Conservation (phyloP, 306 rosid species). For the Arachis stenosperma region DNA sequence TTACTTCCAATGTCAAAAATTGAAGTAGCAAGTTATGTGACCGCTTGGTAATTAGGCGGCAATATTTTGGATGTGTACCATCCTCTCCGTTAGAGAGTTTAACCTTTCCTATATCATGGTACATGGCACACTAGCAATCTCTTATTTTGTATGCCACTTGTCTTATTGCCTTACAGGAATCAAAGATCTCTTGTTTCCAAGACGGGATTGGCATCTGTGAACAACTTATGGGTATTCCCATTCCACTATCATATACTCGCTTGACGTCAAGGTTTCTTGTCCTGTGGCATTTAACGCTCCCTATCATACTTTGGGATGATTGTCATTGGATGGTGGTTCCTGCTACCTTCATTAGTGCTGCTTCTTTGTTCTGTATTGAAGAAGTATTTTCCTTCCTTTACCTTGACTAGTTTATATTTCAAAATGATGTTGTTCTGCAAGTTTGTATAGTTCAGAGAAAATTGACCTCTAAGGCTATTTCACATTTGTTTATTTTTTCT, state of each 20-base stretch:
- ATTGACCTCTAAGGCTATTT: background rate
- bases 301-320: constrained; percentile 93
- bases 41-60: background rate
- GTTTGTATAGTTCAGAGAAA: constrained; percentile 17
- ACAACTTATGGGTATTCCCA: constrained; percentile 87
- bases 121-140: constrained; percentile 8
- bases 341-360: constrained; percentile 90
- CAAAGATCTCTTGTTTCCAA: constrained; percentile 75
- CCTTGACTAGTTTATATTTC: constrained; percentile 16
- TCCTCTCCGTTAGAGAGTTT: background rate
- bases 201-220: constrained; percentile 92
- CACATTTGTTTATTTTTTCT: constrained; percentile 3
- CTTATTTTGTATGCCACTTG: constrained; percentile 16
- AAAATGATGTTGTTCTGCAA: constrained; percentile 29
- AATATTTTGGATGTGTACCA: constrained; percentile 2
- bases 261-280: constrained; percentile 92
- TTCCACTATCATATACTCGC: constrained; percentile 91
- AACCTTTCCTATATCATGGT: background rate
- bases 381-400: constrained; percentile 57
- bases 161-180: constrained; percentile 57
- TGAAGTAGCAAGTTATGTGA: background rate
- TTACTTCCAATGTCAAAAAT: constrained; percentile 3
- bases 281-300: constrained; percentile 89
- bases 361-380: constrained; percentile 94
- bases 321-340: constrained; percentile 97